Percentiles rank a stretch among this genome's conserved stretches.
Conservation (phyloP, 768 basidiomycete species). For the Rossbeevera mucosa region DNA sequence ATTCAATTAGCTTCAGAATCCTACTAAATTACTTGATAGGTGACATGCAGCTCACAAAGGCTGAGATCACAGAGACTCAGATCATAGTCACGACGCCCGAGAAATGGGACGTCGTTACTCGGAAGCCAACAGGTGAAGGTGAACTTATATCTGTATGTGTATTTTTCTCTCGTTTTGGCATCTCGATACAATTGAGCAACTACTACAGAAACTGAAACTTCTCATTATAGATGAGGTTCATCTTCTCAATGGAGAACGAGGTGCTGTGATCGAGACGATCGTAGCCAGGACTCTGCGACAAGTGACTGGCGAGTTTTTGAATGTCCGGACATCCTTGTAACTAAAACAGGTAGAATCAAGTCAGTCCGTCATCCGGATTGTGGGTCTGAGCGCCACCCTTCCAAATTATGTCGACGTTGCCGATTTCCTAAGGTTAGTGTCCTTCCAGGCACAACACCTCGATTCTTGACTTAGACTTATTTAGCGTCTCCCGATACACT, state of each 20-base stretch:
- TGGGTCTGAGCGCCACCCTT: slow-evolving; percentile 92
- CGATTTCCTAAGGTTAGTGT: slow-evolving; percentile 77
- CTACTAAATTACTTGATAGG: slow-evolving; percentile 31
- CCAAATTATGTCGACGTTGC: slow-evolving; percentile 97
- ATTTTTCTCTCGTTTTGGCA: neutral
- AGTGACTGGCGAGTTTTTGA: slow-evolving; percentile 35
- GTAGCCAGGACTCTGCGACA: slow-evolving; percentile 93
- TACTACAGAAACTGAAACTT: slow-evolving; percentile 74
- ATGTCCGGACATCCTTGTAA: neutral
- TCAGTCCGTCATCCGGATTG: slow-evolving; percentile 93
- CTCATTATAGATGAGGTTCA: slow-evolving; percentile 98
- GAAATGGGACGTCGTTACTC: slow-evolving; percentile 99
- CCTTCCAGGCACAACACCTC: neutral
- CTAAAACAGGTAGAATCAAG: slow-evolving; percentile 80
- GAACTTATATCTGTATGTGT: slow-evolving; percentile 83
- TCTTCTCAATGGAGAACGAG: slow-evolving; percentile 94
- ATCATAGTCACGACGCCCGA: slow-evolving; percentile 99
- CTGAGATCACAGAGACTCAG: slow-evolving; percentile 92
- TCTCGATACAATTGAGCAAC: neutral
- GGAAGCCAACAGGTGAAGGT: slow-evolving; percentile 95
- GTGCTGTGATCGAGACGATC: slow-evolving; percentile 96
- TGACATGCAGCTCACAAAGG: slow-evolving; percentile 95
- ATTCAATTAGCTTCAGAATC: neutral
- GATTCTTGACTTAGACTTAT: slow-evolving; percentile 1
- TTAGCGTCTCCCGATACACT: slow-evolving; percentile 76